Evolutionary conservation across 2,329 filamentous ascomycete genomes (phyloP), one percentile per base, ranked within the genome.

Genomic region (Trematosphaeria pertusa): DNA sequence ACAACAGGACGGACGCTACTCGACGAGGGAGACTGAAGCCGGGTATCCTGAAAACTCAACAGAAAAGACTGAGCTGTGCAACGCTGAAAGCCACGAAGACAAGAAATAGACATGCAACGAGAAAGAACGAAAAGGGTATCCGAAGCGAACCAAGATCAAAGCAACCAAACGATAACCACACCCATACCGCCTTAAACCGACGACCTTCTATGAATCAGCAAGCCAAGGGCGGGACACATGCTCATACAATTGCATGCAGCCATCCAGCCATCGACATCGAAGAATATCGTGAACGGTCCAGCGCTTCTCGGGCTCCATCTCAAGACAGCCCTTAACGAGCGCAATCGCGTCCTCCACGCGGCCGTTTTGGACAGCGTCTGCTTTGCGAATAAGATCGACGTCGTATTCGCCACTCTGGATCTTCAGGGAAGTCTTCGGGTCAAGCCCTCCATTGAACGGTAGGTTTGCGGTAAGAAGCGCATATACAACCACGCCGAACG

Each of bases 401-500:
- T 86, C 75, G 82, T 84, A 88, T 14, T 80, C 78, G 5, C 84
- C 84, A 12, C 74, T 76, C 21, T 81, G 65, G 47, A 88, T 87
- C 56, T 83, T 81, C 50, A 79, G 76, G 44, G 80, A 78, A 3
- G 86, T 77, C 46, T 81, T 81, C 36, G 82, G 79, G 35, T 81
- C 74, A 52, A 87, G 81, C 0, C 77, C 67, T 56, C 86, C 81
- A 37, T 82, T 78, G 69, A 87, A 88, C 0, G 85, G 85, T 5
- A 86, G 74, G 4, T 78, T 77, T 12, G 84, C 84, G 0, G 83
- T 83, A 18, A 86, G 70, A 18, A 87, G 70, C 1, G 82, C 78
- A 59, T 81, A 87, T 3, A 85, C 73, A 9, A 86, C 80, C 7
- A 87, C 82, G 4, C 85, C 85, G 57, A 82, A 85, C 2, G 85